Base-by-base conservation (phyloP, 768 basidiomycete genomes). In the Saitozyma podzolica region DNA sequence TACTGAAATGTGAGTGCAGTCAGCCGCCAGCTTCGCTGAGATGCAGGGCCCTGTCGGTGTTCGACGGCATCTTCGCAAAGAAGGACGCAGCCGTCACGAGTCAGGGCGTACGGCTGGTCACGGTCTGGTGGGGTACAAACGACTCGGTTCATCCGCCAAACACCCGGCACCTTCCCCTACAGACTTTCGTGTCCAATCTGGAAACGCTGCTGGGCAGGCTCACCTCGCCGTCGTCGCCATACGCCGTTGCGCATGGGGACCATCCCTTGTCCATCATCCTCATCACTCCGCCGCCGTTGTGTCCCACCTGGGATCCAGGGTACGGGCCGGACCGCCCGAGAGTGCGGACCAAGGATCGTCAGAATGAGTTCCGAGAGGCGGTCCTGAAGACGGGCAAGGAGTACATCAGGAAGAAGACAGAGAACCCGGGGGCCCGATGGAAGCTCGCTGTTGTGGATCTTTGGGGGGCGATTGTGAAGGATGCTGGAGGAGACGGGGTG, bases 121-220 rank as follows among this genome's bases (percentile, higher is more conserved):
- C 69, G 2, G 55, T 74, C 40, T 74, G 69, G 69, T 61, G 70
- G n/a, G 72, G 72, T 74, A 65, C 68, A 9, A 72, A 72, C 58
- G 70, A 72, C 53, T 17, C 64, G 20, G 59, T 57, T 13, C 59
- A 54, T 29, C 60, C 49, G 29, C 17, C 13, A 9, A 29, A 47
- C 8, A 37, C 50, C n/a, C 63, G 53, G 19, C 61, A 58, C 57
- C 64, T 68, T 40, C 65, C 68, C 47, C 49, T 69, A 11, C 9
- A 7, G 6, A 48, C 45, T 11, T 73, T 59, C 55, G 59, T 48
- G 3, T 42, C 29, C 1, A 73, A 73, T 53, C 42, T 67, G 11
- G 14, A 61, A 41, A 49, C 49, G 3, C 57, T 68, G 11, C 60
- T 70, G 37, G 20, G 50, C 9, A 29, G 40, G 11, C 60, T 68